Base-by-base conservation (phyloP, 352 stramenopile species). In the Phytophthora hibernalis region DNA sequence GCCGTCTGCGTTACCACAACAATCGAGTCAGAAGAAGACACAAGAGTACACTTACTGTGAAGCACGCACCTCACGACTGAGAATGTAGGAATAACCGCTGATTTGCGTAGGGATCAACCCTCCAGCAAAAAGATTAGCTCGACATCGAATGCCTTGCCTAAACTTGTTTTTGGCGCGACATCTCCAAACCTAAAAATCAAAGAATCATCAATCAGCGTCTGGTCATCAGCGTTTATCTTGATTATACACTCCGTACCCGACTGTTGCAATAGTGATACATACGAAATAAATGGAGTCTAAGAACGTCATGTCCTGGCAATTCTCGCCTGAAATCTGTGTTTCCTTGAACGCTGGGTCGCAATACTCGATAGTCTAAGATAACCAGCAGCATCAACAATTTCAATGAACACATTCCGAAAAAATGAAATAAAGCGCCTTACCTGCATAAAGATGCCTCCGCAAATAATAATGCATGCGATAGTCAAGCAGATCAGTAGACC, bases 271-370 rank as follows among this genome's bases (percentile, higher is more conserved):
- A 0, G 87, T 95, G 56, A 92, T 93, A 52, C 87, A 90, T 20
- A 96, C 79, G 60, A 96, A 92, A 63, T 96, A 96, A 35, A 90
- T 81, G 40, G 82, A 67, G 26, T 93, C 82, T 45, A 92, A 80
- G 54, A 93, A 94, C 21, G 82, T 87, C 52, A 93, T 60, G 11
- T 87, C 68, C 50, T 91, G 85, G 58, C 85, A 93, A 56, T 74
- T 83, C 15, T 73, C 47, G 3, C 70, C 72, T 1, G 51, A 52
- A 21, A 77, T 13, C 35, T 77, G 57, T 2, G 55, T 52, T 15
- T 16, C 45, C 18, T 50, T 50, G 26, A 35, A 70, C 11, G 49
- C 59, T 60, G 70, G 57, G 33, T 89, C 82, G 45, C 82, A 91
- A 47, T 87, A 79, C 44, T 91, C 82, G 35, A 91, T 85, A 11